Evolutionary conservation across 805 yeast species (phyloP).

Genomic region (Ogataea glucozyma): DNA sequence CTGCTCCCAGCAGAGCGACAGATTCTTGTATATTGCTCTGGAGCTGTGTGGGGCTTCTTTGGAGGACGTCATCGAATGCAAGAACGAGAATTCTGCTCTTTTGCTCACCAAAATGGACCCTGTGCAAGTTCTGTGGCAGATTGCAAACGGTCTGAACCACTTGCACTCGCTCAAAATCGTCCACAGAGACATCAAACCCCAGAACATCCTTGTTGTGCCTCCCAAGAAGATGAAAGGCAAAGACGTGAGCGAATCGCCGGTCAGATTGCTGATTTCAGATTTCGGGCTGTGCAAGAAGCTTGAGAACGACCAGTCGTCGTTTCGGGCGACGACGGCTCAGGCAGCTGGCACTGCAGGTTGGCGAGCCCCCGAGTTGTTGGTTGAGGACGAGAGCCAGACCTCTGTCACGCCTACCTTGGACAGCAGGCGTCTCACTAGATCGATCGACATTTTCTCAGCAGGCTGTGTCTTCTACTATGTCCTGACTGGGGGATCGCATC

Average conservation of each 20-base stretch:
- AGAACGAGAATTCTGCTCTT: slow-evolving; percentile 41
- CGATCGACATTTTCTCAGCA: slow-evolving; percentile 89
- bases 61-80: slow-evolving; percentile 73
- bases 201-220: slow-evolving; percentile 82
- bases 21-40: slow-evolving; percentile 87
- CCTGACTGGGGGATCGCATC: slow-evolving; percentile 81
- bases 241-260: slow-evolving; percentile 38
- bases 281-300: slow-evolving; percentile 93
- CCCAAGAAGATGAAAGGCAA: slow-evolving; percentile 45
- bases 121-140: slow-evolving; percentile 63
- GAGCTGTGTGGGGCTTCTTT: slow-evolving; percentile 88
- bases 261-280: slow-evolving; percentile 84
- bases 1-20: slow-evolving; percentile 88
- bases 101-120: slow-evolving; percentile 47
- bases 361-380: slow-evolving; percentile 91
- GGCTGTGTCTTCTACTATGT: slow-evolving; percentile 95
- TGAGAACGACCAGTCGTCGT: slow-evolving; percentile 90
- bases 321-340: slow-evolving; percentile 86
- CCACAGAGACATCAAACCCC: slow-evolving; percentile 94
- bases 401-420: slow-evolving; percentile 4
- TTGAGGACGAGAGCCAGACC: slow-evolving; percentile 38
- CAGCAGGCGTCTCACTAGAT: slow-evolving; percentile 71
- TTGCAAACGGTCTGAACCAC: slow-evolving; percentile 82
- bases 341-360: slow-evolving; percentile 98
- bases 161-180: slow-evolving; percentile 88